phyloP scores from a whole-genome alignment of 306 rosid genomes.

The Sicyos baderoa region DNA sequence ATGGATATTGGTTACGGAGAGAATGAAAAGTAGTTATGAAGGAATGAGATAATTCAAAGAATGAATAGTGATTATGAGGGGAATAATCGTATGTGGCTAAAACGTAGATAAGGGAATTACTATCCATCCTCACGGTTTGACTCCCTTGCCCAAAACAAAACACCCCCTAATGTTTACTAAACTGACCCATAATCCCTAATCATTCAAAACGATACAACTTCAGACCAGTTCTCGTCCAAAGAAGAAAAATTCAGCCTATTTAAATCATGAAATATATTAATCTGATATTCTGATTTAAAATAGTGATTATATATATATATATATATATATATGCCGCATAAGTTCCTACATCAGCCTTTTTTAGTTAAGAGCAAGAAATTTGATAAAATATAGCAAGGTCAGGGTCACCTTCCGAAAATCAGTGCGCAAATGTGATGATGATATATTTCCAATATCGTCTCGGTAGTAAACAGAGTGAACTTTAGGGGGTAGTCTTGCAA shows the following conservation, averaged over 20 bases:
- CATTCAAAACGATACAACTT: not conserved
- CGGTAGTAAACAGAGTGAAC: slow-evolving; percentile 94
- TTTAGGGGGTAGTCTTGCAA: slow-evolving; percentile 78
- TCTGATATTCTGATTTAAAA: not conserved
- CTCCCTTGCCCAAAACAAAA: too few relatives aligned
- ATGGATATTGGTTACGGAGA: too few relatives aligned
- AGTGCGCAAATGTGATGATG: slow-evolving; percentile 76
- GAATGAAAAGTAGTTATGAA: too few relatives aligned
- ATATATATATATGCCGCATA: too few relatives aligned
- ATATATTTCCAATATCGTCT: slow-evolving; percentile 85
- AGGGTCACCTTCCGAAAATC: slow-evolving; percentile 51
- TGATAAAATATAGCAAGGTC: not conserved
- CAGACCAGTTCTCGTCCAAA: not conserved
- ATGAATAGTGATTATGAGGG: too few relatives aligned
- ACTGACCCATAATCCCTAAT: not conserved
- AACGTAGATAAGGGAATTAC: too few relatives aligned
- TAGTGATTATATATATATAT: not conserved
- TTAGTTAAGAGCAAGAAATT: not conserved
- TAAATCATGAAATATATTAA: not conserved
- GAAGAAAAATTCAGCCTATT: too few relatives aligned
- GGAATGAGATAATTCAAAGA: too few relatives aligned
- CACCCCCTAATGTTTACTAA: not conserved
- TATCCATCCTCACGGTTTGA: too few relatives aligned
- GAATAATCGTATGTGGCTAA: too few relatives aligned
- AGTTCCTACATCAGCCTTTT: not conserved